A percentile compares a stretch with the other conserved stretches of the same genome.
Evolutionary conservation across 306 rosid species (phyloP).

Genomic region (Dalbergia cultrata): DNA sequence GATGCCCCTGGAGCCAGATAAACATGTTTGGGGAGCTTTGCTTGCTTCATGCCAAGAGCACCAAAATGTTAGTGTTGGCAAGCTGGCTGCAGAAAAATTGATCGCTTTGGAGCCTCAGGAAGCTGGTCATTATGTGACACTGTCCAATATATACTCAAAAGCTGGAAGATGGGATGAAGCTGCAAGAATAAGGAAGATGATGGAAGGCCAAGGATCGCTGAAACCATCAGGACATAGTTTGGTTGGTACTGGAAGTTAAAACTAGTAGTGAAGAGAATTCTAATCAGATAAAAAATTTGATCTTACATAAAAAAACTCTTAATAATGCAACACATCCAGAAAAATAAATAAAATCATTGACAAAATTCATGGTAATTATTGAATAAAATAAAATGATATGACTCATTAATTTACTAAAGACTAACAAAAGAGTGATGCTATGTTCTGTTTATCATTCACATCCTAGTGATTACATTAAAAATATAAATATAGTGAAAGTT

Average conservation of each 20-base stretch:
- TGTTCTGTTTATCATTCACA: too few relatives aligned
- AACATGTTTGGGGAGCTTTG: constrained; percentile 64
- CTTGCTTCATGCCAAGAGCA: constrained; percentile 61
- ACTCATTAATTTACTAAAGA: too few relatives aligned
- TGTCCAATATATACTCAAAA: constrained; percentile 59
- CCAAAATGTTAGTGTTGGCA: constrained; percentile 55
- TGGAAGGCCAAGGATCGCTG: constrained; percentile 53
- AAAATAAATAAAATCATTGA: too few relatives aligned
- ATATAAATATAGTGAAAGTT: too few relatives aligned
- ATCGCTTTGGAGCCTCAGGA: constrained; percentile 55
- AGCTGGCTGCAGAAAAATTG: constrained; percentile 57
- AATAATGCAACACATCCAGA: background rate
- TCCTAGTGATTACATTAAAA: too few relatives aligned
- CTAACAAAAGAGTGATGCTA: too few relatives aligned
- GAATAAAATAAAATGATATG: too few relatives aligned
- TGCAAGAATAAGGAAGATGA: constrained; percentile 50
- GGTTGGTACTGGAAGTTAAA: constrained; percentile 47
- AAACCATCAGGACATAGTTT: constrained; percentile 62
- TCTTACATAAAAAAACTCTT: background rate
- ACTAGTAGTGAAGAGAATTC: background rate
- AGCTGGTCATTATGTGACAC: constrained; percentile 57
- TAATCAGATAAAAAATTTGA: background rate
- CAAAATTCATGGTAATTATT: too few relatives aligned
- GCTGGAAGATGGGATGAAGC: constrained; percentile 64
- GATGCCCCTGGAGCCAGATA: constrained; percentile 55